A percentile compares a stretch with the other conserved stretches of the same genome.
These are phyloP conservation scores for Coniosporium apollinis DNA, from an alignment of 495 filamentous ascomycete species.

Conservation along the genomic window DNA sequence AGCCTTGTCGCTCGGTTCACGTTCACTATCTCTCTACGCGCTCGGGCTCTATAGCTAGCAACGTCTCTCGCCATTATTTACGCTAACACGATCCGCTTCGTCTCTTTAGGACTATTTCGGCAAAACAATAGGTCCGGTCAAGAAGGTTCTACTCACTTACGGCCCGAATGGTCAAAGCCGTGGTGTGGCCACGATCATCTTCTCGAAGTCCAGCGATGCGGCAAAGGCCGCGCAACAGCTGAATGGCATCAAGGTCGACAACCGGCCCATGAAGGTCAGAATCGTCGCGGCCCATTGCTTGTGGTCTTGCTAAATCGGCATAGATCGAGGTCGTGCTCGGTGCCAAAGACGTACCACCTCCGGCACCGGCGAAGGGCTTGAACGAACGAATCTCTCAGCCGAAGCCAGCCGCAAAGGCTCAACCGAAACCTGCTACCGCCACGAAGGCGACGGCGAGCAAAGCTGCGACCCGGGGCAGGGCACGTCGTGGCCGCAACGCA, in stretches of 20 bases:
- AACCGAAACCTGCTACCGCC: slow-evolving; percentile 55
- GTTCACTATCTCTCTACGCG: no score
- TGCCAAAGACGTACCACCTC: slow-evolving; percentile 48
- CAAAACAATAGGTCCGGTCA: slow-evolving; percentile 76
- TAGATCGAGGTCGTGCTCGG: slow-evolving; percentile 84
- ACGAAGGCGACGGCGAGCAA: slow-evolving; percentile 38
- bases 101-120: slow-evolving; percentile 82
- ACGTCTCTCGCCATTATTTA: no score
- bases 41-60: no score
- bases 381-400: slow-evolving; percentile 63
- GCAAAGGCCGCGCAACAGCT: slow-evolving; percentile 63
- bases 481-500: slow-evolving; percentile 31
- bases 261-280: slow-evolving; percentile 71
- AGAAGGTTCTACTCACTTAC: slow-evolving; percentile 74
- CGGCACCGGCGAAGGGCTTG: slow-evolving; percentile 54
- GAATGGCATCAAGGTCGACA: slow-evolving; percentile 79
- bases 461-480: slow-evolving; percentile 27
- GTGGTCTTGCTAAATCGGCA: background rate
- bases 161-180: slow-evolving; percentile 82
- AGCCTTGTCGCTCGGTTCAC: no score
- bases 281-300: background rate
- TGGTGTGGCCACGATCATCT: slow-evolving; percentile 69
- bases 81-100: no score
- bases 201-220: slow-evolving; percentile 59
- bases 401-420: slow-evolving; percentile 50